These are phyloP conservation scores for Parsonsia alboflavescens DNA, from an alignment of 257 asterid genomes.

Conservation along the genomic window DNA sequence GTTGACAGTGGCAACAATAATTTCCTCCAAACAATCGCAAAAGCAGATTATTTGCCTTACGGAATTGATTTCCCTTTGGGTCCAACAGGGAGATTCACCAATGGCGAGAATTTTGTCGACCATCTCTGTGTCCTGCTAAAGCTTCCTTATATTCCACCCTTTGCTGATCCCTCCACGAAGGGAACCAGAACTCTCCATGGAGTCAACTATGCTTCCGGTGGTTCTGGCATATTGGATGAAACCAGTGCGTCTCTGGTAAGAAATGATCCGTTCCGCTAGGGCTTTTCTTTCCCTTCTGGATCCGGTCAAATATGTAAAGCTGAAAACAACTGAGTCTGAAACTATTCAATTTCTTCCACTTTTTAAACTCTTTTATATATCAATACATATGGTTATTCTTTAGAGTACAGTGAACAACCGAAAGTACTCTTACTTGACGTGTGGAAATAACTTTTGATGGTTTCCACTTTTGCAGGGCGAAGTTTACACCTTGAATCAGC, in stretches of 20 bases:
- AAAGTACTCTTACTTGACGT: too few species aligned
- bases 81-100: conserved; percentile 67
- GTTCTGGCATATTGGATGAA: conserved; percentile 67
- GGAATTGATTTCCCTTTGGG: conserved; percentile 62
- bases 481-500: conserved; percentile 48
- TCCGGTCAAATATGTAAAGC: too few species aligned
- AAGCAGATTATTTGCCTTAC: conserved; percentile 58
- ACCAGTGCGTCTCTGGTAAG: conserved; percentile 59
- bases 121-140: conserved; percentile 40
- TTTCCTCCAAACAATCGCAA: conserved; percentile 47
- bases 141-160: conserved; percentile 52
- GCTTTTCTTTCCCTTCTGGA: too few species aligned
- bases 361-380: too few species aligned
- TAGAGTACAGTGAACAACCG: too few species aligned
- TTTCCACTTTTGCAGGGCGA: conserved; percentile 37
- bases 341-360: too few species aligned
- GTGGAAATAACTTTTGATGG: not conserved
- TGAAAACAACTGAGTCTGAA: too few species aligned
- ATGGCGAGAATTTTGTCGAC: conserved; percentile 60
- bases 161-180: conserved; percentile 51
- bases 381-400: too few species aligned
- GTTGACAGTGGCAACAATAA: conserved; percentile 88
- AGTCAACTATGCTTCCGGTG: conserved; percentile 77
- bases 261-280: too few species aligned
- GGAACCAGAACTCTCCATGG: conserved; percentile 51